phyloP scores from a whole-genome alignment of 176 grass and related monocot genomes.

The Metroxylon sagu region DNA sequence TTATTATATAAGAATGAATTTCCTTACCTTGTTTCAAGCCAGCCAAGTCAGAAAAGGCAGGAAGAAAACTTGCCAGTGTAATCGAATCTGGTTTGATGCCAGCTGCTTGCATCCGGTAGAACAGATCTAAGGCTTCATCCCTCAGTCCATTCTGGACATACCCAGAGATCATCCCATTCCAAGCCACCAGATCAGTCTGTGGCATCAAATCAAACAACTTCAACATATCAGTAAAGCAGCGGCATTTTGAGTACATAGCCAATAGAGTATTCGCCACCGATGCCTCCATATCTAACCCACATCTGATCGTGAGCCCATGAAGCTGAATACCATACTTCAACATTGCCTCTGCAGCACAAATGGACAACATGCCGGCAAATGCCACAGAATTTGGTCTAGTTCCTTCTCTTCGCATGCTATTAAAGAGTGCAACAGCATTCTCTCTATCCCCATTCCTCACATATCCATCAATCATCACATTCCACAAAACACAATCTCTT shows the following conservation, averaged over 20 bases:
- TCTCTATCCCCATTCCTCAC: conserved; percentile 26
- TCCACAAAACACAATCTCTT: conserved; percentile 70
- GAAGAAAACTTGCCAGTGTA: conserved; percentile 66
- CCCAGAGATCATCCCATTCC: conserved; percentile 76
- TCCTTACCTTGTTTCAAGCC: conserved; percentile 52
- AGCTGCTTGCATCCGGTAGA: conserved; percentile 46
- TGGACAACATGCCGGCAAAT: conserved; percentile 53
- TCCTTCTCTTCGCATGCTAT: conserved; percentile 30
- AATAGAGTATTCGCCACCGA: conserved; percentile 61
- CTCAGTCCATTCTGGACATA: conserved; percentile 67
- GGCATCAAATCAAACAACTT: conserved; percentile 57
- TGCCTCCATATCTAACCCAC: conserved; percentile 41
- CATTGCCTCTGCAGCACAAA: conserved; percentile 46
- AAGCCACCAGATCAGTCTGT: conserved; percentile 48
- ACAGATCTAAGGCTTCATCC: conserved; percentile 45
- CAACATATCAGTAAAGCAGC: conserved; percentile 43
- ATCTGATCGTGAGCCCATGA: conserved; percentile 63
- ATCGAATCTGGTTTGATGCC: conserved; percentile 52
- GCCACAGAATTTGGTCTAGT: conserved; percentile 46
- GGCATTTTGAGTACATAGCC: conserved; percentile 66
- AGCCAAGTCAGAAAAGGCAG: conserved; percentile 50
- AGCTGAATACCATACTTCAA: conserved; percentile 49
- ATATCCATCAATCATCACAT: conserved; percentile 72
- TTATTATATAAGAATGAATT: conserved; percentile 66
- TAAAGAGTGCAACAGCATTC: conserved; percentile 31